These are phyloP conservation scores for Sporisorium reilianum DNA, from an alignment of 1,284 basidiomycete species.

Conservation along the genomic window DNA sequence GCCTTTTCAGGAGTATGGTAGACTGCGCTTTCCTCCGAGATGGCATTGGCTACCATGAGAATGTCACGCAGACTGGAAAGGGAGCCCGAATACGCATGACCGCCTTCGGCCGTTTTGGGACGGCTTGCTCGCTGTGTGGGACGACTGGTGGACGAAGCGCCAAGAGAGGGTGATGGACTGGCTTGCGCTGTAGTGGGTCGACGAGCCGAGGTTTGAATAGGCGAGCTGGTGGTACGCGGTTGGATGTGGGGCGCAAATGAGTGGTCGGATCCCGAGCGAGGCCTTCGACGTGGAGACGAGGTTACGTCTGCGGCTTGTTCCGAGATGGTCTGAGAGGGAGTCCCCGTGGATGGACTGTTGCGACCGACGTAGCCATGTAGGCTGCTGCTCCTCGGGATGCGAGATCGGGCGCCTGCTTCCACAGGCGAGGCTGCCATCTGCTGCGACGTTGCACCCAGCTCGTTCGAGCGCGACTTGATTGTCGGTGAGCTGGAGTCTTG, in stretches of 20 bases:
- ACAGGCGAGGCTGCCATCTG: not conserved
- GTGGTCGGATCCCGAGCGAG: conserved; percentile 25
- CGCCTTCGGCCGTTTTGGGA: conserved; percentile 35
- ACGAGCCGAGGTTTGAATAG: conserved; percentile 12
- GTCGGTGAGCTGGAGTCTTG: conserved; percentile 4
- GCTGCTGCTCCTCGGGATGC: conserved; percentile 43
- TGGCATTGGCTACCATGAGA: conserved; percentile 31
- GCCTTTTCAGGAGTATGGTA: conserved; percentile 35
- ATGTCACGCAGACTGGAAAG: conserved; percentile 42
- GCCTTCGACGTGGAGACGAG: conserved; percentile 25
- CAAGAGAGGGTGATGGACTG: conserved; percentile 15
- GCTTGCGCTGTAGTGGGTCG: conserved; percentile 19
- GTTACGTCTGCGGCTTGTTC: conserved; percentile 7
- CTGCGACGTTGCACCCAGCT: not conserved
- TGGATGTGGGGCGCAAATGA: conserved; percentile 37
- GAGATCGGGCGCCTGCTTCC: not conserved
- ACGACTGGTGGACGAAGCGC: not conserved
- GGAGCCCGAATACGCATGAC: conserved; percentile 29
- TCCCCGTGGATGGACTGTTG: not conserved
- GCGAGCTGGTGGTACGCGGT: conserved; percentile 46
- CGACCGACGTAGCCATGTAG: conserved; percentile 22
- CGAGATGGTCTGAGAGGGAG: not conserved
- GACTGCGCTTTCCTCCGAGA: conserved; percentile 38
- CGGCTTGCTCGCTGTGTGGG: conserved; percentile 15
- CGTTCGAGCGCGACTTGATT: not conserved